A percentile compares a stretch with the other conserved stretches of the same genome.
phyloP scores from a whole-genome alignment of 805 yeast genomes.

The Metschnikowia continentalis region DNA sequence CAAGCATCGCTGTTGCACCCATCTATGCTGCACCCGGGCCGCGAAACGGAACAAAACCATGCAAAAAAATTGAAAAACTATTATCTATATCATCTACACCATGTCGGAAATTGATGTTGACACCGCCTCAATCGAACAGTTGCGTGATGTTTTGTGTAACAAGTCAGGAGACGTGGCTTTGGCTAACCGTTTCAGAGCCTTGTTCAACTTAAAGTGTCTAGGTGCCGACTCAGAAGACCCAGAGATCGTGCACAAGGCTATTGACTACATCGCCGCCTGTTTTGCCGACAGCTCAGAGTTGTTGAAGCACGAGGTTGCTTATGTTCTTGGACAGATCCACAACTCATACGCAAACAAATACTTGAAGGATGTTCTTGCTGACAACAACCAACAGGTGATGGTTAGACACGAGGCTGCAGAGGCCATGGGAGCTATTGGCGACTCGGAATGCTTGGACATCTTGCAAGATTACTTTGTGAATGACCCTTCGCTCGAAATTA shows the following conservation, averaged over 20 bases:
- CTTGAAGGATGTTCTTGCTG: conserved; percentile 65
- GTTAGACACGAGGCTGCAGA: conserved; percentile 99
- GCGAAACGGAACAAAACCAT: conserved; percentile 4
- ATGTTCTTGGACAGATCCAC: conserved; percentile 93
- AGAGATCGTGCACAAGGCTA: conserved; percentile 58
- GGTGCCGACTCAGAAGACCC: conserved; percentile 66
- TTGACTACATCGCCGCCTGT: conserved; percentile 80
- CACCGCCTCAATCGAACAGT: conserved; percentile 51
- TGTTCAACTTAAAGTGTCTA: conserved; percentile 81
- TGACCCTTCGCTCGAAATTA: conserved; percentile 82
- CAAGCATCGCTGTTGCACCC: conserved; percentile 1
- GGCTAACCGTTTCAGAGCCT: conserved; percentile 88
- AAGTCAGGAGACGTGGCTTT: conserved; percentile 65
- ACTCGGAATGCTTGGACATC: conserved; percentile 61
- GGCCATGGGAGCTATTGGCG: conserved; percentile 95
- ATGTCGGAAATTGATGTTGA: conserved; percentile 39
- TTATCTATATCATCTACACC: neutral
- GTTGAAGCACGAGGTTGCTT: conserved; percentile 95
- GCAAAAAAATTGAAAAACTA: conserved; percentile 4
- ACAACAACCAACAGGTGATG: conserved; percentile 77
- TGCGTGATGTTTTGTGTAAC: conserved; percentile 68
- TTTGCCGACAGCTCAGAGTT: conserved; percentile 81
- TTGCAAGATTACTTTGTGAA: conserved; percentile 58
- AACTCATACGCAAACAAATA: conserved; percentile 74
- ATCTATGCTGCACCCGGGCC: conserved; percentile 2